Conservation (phyloP, 768 basidiomycete genomes). For the Tulasnella sp. region DNA sequence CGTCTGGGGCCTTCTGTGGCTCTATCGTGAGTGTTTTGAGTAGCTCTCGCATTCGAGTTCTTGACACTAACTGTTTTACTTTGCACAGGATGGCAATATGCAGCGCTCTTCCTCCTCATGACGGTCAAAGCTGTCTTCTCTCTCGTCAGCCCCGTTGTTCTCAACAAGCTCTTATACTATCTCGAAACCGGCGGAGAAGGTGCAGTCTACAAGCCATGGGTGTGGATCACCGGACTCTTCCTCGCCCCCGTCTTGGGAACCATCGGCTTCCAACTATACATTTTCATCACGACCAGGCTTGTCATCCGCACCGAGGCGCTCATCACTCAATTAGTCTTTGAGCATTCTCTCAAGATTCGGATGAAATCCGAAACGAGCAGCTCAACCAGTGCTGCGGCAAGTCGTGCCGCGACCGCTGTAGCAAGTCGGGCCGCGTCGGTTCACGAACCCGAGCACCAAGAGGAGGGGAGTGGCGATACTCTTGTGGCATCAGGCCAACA, state of each 20-base stretch:
- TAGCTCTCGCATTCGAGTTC: background rate
- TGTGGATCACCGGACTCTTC: conserved; percentile 50
- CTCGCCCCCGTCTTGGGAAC: conserved; percentile 42
- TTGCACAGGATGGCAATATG: conserved; percentile 36
- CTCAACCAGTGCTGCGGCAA: conserved; percentile 17
- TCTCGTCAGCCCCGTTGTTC: conserved; percentile 7
- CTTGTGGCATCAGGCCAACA: conserved; percentile 20
- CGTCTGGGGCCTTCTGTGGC: conserved; percentile 40
- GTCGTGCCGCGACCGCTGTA: conserved; percentile 35
- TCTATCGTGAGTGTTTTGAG: conserved; percentile 39
- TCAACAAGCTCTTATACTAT: conserved; percentile 48
- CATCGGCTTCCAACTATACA: conserved; percentile 58
- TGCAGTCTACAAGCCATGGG: conserved; percentile 61
- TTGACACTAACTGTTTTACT: background rate
- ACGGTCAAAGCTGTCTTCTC: conserved; percentile 15
- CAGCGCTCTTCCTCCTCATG: conserved; percentile 37
- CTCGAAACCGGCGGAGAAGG: conserved; percentile 58
- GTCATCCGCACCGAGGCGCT: conserved; percentile 57
- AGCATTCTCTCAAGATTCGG: conserved; percentile 74
- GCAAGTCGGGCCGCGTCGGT: conserved; percentile 35
- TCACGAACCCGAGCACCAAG: background rate
- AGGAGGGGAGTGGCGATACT: background rate
- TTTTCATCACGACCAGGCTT: conserved; percentile 52
- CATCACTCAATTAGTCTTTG: conserved; percentile 72
- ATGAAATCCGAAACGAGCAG: conserved; percentile 48